Conservation (phyloP, 108 stramenopile genomes). For the Cylindrotheca closterium region DNA sequence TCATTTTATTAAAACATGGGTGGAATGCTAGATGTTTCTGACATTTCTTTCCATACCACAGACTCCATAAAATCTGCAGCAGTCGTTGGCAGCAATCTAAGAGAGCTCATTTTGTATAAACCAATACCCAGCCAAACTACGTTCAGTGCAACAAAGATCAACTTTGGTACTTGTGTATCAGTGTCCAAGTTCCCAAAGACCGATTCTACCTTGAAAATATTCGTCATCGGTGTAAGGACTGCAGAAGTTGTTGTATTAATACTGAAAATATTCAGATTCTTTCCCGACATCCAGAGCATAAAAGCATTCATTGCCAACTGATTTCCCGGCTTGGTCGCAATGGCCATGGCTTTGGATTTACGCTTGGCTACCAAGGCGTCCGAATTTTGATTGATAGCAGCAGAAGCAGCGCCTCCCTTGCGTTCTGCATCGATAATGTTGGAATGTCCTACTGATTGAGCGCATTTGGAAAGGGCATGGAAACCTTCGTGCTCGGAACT, state of each 20-base stretch:
- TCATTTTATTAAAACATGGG: conserved; percentile 23
- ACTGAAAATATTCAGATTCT: conserved; percentile 87
- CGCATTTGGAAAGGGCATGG: conserved; percentile 23
- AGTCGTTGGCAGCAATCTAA: conserved; percentile 92
- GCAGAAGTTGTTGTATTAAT: conserved; percentile 87
- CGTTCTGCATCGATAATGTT: conserved; percentile 16
- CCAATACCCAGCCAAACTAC: conserved; percentile 86
- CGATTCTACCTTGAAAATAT: conserved; percentile 56
- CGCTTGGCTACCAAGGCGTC: conserved; percentile 54
- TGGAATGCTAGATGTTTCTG: conserved; percentile 90
- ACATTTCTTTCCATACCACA: conserved; percentile 88
- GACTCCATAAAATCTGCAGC: conserved; percentile 91
- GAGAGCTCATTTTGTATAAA: conserved; percentile 93
- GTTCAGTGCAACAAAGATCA: conserved; percentile 81
- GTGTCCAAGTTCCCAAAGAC: conserved; percentile 69
- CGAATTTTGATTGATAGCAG: conserved; percentile 34
- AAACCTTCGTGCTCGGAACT: conserved; percentile 46
- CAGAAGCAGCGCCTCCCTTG: conserved; percentile 11
- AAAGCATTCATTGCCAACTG: conserved; percentile 91
- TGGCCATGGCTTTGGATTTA: conserved; percentile 79
- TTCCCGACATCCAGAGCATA: conserved; percentile 97
- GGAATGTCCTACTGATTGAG: conserved; percentile 24
- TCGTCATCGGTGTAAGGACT: conserved; percentile 83
- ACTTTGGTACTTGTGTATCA: conserved; percentile 73
- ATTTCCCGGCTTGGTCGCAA: conserved; percentile 87